Conservation (phyloP, 371 early-diverging fungal genomes). For the Entomophthora muscae region DNA sequence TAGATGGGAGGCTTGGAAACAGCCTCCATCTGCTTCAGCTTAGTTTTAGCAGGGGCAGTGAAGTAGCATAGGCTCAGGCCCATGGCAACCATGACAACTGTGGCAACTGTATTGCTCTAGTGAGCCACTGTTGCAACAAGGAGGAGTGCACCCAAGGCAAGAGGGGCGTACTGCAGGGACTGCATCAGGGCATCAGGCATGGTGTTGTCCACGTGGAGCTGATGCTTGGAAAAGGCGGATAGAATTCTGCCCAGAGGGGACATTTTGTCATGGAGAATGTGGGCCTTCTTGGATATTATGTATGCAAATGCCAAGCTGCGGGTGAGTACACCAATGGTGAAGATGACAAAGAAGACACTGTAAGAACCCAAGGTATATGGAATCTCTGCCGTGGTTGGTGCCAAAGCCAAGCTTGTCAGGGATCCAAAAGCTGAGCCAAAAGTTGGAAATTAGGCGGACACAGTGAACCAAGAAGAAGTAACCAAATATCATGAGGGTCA, state of each 20-base stretch:
- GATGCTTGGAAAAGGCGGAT: slow-evolving; percentile 51
- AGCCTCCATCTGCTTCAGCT: slow-evolving; percentile 69
- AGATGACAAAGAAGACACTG: slow-evolving; percentile 17
- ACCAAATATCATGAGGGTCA: background rate
- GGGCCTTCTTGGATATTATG: slow-evolving; percentile 13
- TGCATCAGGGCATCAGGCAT: slow-evolving; percentile 20
- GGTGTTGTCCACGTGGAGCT: slow-evolving; percentile 44
- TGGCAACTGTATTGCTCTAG: slow-evolving; percentile 24
- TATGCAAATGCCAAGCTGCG: slow-evolving; percentile 17
- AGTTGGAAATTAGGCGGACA: slow-evolving; percentile 1
- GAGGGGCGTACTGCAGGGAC: slow-evolving; percentile 31
- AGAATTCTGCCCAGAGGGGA: slow-evolving; percentile 75
- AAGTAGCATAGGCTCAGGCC: background rate
- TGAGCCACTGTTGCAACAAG: slow-evolving; percentile 34
- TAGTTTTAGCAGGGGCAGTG: slow-evolving; percentile 13
- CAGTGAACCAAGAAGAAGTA: slow-evolving; percentile 6
- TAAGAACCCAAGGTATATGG: slow-evolving; percentile 20
- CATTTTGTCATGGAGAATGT: slow-evolving; percentile 27
- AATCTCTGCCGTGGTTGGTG: background rate
- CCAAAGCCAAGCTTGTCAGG: background rate
- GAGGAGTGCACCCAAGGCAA: slow-evolving; percentile 32
- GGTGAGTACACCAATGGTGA: slow-evolving; percentile 17
- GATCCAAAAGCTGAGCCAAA: slow-evolving; percentile 8
- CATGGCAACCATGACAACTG: slow-evolving; percentile 13
- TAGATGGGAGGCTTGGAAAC: slow-evolving; percentile 62